Conservation (phyloP, 208 protist genomes). For the Herpetomonas tarakana region DNA sequence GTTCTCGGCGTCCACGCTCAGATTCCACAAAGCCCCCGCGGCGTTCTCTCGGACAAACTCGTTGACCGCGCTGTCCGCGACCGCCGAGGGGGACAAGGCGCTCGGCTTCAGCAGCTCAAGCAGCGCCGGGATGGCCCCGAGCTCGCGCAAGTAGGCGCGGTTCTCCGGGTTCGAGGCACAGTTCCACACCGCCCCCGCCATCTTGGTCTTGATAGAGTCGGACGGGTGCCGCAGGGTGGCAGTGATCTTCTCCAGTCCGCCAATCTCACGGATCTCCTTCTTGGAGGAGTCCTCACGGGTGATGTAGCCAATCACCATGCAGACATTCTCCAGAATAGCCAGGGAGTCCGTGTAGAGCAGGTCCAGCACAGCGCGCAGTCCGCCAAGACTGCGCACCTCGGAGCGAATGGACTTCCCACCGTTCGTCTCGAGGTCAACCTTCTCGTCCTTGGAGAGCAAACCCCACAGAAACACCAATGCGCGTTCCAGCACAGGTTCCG, state of each 20-base stretch:
- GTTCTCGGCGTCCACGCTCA: slow-evolving; percentile 90
- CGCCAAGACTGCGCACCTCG: slow-evolving; percentile 67
- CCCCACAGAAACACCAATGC: slow-evolving; percentile 89
- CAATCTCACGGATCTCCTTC: slow-evolving; percentile 77
- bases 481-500: slow-evolving; percentile 83
- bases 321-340: slow-evolving; percentile 90
- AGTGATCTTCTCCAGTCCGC: slow-evolving; percentile 90
- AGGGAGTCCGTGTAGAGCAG: slow-evolving; percentile 90
- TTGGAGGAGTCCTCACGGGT: slow-evolving; percentile 91
- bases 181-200: slow-evolving; percentile 93
- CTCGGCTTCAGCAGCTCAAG: slow-evolving; percentile 61
- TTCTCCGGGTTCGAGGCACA: slow-evolving; percentile 91
- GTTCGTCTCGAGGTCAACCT: slow-evolving; percentile 36
- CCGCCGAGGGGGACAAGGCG: slow-evolving; percentile 13
- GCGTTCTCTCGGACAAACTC: slow-evolving; percentile 92
- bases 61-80: slow-evolving; percentile 22
- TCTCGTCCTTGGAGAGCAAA: slow-evolving; percentile 72
- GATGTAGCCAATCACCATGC: slow-evolving; percentile 93
- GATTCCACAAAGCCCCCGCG: slow-evolving; percentile 91
- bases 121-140: slow-evolving; percentile 82
- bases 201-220: slow-evolving; percentile 90
- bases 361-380: slow-evolving; percentile 82
- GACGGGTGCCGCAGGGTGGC: slow-evolving; percentile 86
- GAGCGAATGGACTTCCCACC: slow-evolving; percentile 45
- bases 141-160: slow-evolving; percentile 76